Percentiles rank a stretch among this genome's conserved stretches.
These are phyloP conservation scores for Diaporthe sp. DNA, from an alignment of 2,329 filamentous ascomycete species.

Conservation along the genomic window DNA sequence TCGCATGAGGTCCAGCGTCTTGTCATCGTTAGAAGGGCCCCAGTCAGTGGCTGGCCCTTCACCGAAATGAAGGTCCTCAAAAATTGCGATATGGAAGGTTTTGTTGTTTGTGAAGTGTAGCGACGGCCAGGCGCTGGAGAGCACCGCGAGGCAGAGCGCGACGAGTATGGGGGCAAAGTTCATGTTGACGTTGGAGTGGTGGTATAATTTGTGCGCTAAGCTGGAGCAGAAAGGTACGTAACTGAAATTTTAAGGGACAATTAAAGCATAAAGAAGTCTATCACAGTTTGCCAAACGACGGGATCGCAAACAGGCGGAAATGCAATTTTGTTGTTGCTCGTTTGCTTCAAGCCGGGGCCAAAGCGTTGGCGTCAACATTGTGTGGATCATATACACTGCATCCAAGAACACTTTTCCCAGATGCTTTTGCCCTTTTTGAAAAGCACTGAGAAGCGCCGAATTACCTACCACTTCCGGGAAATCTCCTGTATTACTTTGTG, in stretches of 20 bases:
- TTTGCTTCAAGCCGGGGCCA: not conserved
- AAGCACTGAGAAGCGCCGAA: not conserved
- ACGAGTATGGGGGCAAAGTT: not conserved
- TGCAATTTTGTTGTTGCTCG: not conserved
- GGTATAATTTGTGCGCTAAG: no score
- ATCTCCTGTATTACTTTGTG: no score
- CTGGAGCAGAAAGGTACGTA: no score
- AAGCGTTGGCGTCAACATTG: not conserved
- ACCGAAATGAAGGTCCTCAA: constrained; percentile 65
- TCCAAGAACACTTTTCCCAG: no score
- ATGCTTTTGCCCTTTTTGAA: not conserved
- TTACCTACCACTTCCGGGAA: no score
- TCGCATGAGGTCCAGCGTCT: constrained; percentile 60
- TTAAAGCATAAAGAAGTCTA: not conserved
- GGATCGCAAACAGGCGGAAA: not conserved
- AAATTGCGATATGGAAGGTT: constrained; percentile 39
- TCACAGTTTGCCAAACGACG: not conserved
- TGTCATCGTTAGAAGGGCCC: constrained; percentile 57
- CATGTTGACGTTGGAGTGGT: not conserved
- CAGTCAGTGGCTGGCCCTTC: constrained; percentile 55
- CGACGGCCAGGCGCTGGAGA: constrained; percentile 15
- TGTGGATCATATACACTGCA: not conserved
- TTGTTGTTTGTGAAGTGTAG: constrained; percentile 22
- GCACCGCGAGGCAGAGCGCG: not conserved
- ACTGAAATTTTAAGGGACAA: rapidly evolving